Percentiles rank a stretch among this genome's conserved stretches.
Conservation (phyloP, 495 filamentous ascomycete species). For the Podospora tetraspora region DNA sequence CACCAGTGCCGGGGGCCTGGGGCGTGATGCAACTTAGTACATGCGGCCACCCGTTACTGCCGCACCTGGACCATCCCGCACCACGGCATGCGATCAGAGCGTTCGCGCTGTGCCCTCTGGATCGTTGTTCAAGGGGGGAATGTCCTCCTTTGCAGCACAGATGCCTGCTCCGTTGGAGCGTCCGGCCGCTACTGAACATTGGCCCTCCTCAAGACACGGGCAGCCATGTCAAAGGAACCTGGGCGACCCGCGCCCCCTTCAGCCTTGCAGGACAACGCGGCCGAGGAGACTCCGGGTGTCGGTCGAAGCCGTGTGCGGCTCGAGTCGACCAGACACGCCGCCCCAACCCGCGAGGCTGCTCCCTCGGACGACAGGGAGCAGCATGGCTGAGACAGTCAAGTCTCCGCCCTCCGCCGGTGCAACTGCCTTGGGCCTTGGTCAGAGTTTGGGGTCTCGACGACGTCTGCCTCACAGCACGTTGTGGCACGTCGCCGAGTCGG, state of each 20-base stretch:
- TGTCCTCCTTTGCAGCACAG: slow-evolving; percentile 1
- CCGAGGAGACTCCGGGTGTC: background rate
- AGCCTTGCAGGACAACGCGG: background rate
- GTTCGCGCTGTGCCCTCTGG: background rate
- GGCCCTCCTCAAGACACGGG: slow-evolving; percentile 9
- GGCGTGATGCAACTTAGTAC: slow-evolving; percentile 6
- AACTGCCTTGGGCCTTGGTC: background rate
- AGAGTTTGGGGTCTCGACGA: background rate
- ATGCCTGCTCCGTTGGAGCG: background rate
- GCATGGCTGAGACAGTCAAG: background rate
- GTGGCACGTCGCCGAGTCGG: background rate
- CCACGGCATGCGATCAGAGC: slow-evolving; percentile 16
- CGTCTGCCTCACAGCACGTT: background rate
- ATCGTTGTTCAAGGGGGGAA: slow-evolving; percentile 13
- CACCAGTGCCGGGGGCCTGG: slow-evolving; percentile 12
- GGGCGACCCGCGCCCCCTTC: background rate
- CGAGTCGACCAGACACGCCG: background rate
- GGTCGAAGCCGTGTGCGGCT: background rate
- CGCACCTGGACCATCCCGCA: slow-evolving; percentile 12
- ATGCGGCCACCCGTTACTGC: slow-evolving; percentile 19
- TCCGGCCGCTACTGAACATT: slow-evolving; percentile 11
- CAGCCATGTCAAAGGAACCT: background rate
- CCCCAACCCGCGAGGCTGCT: background rate
- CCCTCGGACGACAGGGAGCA: background rate
- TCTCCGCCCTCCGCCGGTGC: background rate